These are phyloP conservation scores for Neonectria neomacrospora DNA, from an alignment of 2,329 filamentous ascomycete genomes.

Conservation along the genomic window DNA sequence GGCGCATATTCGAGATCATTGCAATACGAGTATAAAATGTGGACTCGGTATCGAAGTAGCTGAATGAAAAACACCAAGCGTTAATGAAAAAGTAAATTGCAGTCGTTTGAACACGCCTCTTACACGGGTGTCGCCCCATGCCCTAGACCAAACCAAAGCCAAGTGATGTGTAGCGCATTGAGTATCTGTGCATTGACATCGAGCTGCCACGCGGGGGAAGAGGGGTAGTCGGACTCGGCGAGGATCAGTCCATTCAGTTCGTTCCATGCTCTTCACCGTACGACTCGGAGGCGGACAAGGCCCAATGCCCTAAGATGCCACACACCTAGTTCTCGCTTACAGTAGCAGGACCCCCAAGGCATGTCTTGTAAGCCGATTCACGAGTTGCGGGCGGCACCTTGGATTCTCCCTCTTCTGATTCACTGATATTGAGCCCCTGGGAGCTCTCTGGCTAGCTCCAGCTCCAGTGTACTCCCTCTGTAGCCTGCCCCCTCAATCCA, in stretches of 20 bases:
- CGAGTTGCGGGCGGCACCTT: background rate
- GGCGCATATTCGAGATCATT: slow-evolving; percentile 2
- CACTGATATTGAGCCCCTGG: background rate
- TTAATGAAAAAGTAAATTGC: slow-evolving; percentile 20
- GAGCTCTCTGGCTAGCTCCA: background rate
- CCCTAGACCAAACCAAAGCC: background rate
- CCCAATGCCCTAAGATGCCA: slow-evolving; percentile 23
- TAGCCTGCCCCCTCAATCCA: slow-evolving; percentile 17
- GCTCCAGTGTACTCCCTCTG: slow-evolving; percentile 23
- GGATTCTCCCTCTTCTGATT: background rate
- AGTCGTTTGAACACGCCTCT: background rate
- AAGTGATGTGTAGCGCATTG: background rate
- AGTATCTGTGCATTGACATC: slow-evolving; percentile 14
- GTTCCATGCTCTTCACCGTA: slow-evolving; percentile 7
- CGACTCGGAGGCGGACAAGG: slow-evolving; percentile 3
- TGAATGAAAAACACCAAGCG: slow-evolving; percentile 32
- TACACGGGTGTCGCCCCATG: background rate
- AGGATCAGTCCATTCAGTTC: slow-evolving; percentile 20
- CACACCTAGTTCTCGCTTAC: background rate
- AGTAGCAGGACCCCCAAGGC: background rate
- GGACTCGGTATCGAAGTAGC: slow-evolving; percentile 28
- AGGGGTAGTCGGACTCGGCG: slow-evolving; percentile 20
- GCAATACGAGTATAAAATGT: slow-evolving; percentile 11
- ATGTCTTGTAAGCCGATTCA: background rate
- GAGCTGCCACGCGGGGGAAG: slow-evolving; percentile 23